phyloP scores from a whole-genome alignment of 495 filamentous ascomycete species.

The Barbatosphaeria neglecta region DNA sequence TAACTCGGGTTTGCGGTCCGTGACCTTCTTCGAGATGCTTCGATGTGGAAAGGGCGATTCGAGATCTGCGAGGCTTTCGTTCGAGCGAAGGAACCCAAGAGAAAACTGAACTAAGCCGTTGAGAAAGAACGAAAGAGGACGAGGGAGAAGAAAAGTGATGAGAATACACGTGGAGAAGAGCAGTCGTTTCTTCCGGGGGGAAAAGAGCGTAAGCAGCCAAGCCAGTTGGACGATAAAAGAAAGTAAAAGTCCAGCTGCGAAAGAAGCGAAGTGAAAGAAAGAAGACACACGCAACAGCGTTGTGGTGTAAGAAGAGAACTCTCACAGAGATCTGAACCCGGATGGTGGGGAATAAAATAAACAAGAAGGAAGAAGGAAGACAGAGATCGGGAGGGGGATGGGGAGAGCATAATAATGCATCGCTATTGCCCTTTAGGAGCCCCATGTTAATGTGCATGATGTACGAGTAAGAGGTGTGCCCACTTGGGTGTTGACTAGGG shows the following conservation, averaged over 20 bases:
- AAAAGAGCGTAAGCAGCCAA: conserved; percentile 47
- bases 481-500: conserved; percentile 11
- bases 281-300: conserved; percentile 35
- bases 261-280: conserved; percentile 30
- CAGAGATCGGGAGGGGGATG: conserved; percentile 17
- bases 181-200: conserved; percentile 20
- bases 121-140: conserved; percentile 11
- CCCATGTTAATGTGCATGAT: conserved; percentile 17
- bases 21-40: background rate
- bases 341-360: conserved; percentile 25
- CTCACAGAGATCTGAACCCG: conserved; percentile 25
- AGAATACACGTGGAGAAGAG: conserved; percentile 29
- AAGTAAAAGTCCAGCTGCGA: conserved; percentile 43
- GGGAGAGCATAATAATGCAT: conserved; percentile 24
- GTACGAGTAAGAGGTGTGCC: conserved; percentile 19
- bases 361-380: conserved; percentile 21
- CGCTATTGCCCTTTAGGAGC: conserved; percentile 10
- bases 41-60: background rate
- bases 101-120: conserved; percentile 10
- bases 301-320: conserved; percentile 24
- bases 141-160: conserved; percentile 21
- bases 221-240: conserved; percentile 45
- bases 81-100: background rate
- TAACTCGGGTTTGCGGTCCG: background rate
- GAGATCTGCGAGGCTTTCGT: background rate